Evolutionary conservation across 495 filamentous ascomycete genomes (phyloP).

Genomic region (Penicillium crystallinum): DNA sequence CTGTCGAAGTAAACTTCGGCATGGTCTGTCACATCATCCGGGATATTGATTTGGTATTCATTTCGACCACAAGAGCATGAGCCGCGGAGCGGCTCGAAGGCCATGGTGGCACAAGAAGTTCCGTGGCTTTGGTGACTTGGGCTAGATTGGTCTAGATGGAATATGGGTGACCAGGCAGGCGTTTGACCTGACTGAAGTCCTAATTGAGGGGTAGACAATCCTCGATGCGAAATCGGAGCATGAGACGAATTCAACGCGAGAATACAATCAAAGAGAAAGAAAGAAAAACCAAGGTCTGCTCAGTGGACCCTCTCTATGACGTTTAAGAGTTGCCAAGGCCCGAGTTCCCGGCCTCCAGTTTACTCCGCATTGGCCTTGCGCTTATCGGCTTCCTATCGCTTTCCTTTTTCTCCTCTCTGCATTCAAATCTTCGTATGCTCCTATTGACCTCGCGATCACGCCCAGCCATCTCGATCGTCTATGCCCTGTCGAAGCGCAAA

Average conservation of each 20-base stretch:
- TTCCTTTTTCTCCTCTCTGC: neutral
- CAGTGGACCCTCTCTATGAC: conserved; percentile 26
- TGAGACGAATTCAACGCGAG: neutral
- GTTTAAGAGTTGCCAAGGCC: conserved; percentile 25
- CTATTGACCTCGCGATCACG: neutral
- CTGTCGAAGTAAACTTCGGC: conserved; percentile 69
- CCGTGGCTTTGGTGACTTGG: neutral
- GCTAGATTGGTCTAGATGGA: neutral
- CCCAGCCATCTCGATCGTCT: neutral
- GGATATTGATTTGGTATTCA: conserved; percentile 67
- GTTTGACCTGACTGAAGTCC: neutral
- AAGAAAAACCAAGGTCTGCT: conserved; percentile 9
- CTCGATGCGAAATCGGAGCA: neutral
- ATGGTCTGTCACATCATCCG: conserved; percentile 46
- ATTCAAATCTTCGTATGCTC: neutral
- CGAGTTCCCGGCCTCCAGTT: conserved; percentile 9
- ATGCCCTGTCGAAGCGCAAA: neutral
- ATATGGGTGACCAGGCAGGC: neutral
- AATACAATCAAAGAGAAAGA: neutral
- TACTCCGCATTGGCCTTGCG: conserved; percentile 22
- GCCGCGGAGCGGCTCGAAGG: conserved; percentile 55
- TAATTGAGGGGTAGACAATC: neutral
- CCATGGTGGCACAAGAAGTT: conserved; percentile 16
- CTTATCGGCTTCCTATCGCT: conserved; percentile 13
- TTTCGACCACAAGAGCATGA: conserved; percentile 84